Evolutionary conservation across 768 basidiomycete genomes (phyloP).

Genomic region (Xerocomellus amylosporus): DNA sequence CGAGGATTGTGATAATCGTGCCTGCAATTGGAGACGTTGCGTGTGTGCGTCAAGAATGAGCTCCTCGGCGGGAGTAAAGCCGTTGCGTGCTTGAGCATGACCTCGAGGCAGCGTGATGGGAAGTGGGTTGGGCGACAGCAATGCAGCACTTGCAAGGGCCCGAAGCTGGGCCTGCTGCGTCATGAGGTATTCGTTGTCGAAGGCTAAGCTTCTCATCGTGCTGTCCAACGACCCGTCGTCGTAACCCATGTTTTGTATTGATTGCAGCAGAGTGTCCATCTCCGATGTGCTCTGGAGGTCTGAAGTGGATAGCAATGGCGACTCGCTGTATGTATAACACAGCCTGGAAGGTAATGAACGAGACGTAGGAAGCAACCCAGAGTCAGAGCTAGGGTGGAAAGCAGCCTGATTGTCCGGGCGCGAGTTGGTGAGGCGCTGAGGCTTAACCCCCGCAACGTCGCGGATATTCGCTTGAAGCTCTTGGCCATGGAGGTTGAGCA

Average conservation of each 20-base stretch:
- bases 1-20: conserved; percentile 6
- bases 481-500: conserved; percentile 72
- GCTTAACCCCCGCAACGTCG: conserved; percentile 5
- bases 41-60: conserved; percentile 60
- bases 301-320: conserved; percentile 15
- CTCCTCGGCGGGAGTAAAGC: conserved; percentile 69
- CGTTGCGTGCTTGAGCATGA: conserved; percentile 42
- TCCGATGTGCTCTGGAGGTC: conserved; percentile 33
- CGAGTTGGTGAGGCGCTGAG: conserved; percentile 6
- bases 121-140: conserved; percentile 9
- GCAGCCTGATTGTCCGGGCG: conserved; percentile 1
- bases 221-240: conserved; percentile 14
- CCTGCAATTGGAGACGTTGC: conserved; percentile 20
- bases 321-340: conserved; percentile 13
- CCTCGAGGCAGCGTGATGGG: conserved; percentile 16
- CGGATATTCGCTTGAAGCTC: conserved; percentile 36
- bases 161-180: conserved; percentile 23
- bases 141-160: conserved; percentile 20
- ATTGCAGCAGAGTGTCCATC: conserved; percentile 40
- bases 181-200: conserved; percentile 17
- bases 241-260: conserved; percentile 29
- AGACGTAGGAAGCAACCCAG: conserved; percentile 15
- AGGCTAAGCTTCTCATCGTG: conserved; percentile 8
- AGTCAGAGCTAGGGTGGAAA: background rate
- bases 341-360: conserved; percentile 23